phyloP scores from a whole-genome alignment of 2,329 filamentous ascomycete species.

The Arthrobotrys megalospora region DNA sequence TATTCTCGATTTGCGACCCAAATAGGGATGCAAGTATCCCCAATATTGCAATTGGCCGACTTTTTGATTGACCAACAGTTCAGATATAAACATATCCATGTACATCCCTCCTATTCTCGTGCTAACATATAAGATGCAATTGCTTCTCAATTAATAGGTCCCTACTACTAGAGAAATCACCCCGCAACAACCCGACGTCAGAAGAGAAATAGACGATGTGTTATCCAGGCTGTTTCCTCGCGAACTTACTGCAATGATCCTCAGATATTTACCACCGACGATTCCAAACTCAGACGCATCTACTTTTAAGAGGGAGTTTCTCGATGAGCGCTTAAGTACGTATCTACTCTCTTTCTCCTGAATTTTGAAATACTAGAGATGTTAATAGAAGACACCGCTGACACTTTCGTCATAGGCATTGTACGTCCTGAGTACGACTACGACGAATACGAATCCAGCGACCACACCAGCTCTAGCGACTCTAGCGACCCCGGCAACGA shows the following conservation, averaged over 20 bases:
- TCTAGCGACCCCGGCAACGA: no score
- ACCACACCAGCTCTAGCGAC: no score
- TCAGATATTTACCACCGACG: neutral
- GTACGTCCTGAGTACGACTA: no score
- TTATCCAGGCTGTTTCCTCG: neutral
- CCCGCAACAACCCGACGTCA: neutral
- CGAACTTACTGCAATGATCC: constrained; percentile 5
- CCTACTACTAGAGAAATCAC: neutral
- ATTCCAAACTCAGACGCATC: neutral
- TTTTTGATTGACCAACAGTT: no score
- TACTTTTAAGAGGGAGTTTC: neutral
- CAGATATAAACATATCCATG: no score
- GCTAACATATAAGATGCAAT: no score
- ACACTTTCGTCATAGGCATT: no score
- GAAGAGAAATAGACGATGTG: neutral
- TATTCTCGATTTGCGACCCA: constrained; percentile 1
- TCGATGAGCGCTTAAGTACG: neutral
- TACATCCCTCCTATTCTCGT: no score
- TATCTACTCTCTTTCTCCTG: neutral
- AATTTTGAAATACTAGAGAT: neutral
- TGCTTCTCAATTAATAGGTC: no score
- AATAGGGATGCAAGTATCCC: neutral
- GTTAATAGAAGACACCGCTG: no score
- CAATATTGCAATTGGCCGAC: neutral
- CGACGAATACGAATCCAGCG: no score